Base-by-base conservation (phyloP, 2,329 filamentous ascomycete species). In the Arthrobotrys sinensis region DNA sequence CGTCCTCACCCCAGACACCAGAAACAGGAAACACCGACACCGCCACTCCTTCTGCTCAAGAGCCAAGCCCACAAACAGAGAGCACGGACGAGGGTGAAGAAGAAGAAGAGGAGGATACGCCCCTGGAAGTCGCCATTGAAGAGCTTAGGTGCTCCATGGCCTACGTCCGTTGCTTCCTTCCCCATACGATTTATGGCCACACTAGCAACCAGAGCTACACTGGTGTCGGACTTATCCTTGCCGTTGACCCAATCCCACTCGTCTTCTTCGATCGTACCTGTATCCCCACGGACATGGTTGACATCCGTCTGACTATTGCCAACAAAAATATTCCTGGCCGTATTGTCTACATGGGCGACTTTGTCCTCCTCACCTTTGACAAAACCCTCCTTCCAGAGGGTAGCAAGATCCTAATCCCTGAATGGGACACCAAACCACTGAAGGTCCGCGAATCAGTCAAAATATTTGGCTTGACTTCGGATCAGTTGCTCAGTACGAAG, bases 221-320 rank as follows among this genome's bases (percentile, higher is more conserved):
- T 28, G 81, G 81, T 52, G 81, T 82, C 19, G 81, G 81, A 0
- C 75, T 82, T 19, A 78, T 82, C 43, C 75, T 82, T 8, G 78
- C 80, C 4, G 76, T 81, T 28, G 80, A 81, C 50, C 81, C 81
- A 1, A 81, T 82, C 12, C 81, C 81, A 1, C 79, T 82, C 48
- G 68, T 82, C 3, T 80, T 82, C 21, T 82, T 82, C 48, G 81
- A 82, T 64, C 72, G 81, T 24, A 81, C 81, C 4, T 80, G 81
- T 16, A 80, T 82, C 43, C 81, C 81, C 36, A 81, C 81, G n/a
- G 81, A 82, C 28, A 82, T 82, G 81, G 77, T 82, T 21, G 81
- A 82, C 76, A 82, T 82, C 45, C 81, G 81, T 21, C 79, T 82
- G n/a, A 82, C 81, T 7, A 72, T 82, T 7, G 80, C 80, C 8